Base-by-base conservation (phyloP, 371 early-diverging fungal species). In the Mucor irregularis region DNA sequence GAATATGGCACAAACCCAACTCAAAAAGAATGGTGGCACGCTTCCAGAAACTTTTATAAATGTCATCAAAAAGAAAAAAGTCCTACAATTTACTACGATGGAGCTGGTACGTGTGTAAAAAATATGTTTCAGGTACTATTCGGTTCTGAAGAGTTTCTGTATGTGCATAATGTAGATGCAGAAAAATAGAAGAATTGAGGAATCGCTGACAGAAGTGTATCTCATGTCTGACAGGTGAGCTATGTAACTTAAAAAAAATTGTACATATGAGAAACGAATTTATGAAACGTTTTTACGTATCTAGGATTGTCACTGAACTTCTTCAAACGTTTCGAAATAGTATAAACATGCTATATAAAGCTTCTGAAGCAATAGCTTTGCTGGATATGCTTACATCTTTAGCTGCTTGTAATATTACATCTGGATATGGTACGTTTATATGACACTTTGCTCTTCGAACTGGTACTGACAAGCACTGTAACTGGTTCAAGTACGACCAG, bases 181-280 rank as follows among this genome's bases (percentile, higher is more conserved):
- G 64, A 76, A 72, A 33, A 84, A 81, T 56, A 78, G 73, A 48
- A 85, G 89, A 53, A 76, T 86, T 28, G 88, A 95, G 49, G 92
- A 93, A 44, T 88, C 96, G 1, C 74, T 95, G 19, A 77, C 84
- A 16, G 98, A 96, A 67, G 89, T 96, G 8, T 93, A 84, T 59
- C 51, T 91, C 38, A 85, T 93, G 83, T 90, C 91, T 1, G 90
- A 93, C 61, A 87, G 79, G 87, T 86, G n/a, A n/a, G n/a, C n/a
- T n/a, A n/a, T n/a, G n/a, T n/a, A n/a, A n/a, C n/a, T n/a, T n/a
- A n/a, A n/a, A n/a, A 75, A 28, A 31, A 28, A 33, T 16, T 11
- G 11, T 22, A 46, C 4, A 22, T 10, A 54, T 40, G 13, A 22
- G 8, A 14, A 19, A 25, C 11, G 11, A 0, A 0, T 19, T 25